Evolutionary conservation across 805 yeast species (phyloP).

Genomic region (Wickerhamomyces chambardii): DNA sequence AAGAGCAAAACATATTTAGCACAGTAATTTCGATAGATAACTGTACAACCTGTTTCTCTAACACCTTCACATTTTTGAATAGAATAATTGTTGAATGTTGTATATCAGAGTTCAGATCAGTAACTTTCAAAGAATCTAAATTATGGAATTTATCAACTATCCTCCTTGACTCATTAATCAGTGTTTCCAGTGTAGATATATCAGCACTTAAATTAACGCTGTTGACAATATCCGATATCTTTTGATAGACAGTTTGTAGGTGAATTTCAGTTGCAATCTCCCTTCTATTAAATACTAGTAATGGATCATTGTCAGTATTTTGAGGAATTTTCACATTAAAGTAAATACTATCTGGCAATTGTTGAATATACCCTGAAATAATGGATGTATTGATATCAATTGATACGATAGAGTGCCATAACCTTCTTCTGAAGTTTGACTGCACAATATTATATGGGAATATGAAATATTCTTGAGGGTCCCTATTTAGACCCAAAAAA

Average conservation of each 20-base stretch:
- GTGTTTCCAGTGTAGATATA: conserved; percentile 1
- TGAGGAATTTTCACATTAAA: conserved; percentile 6
- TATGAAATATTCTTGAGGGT: conserved; percentile 24
- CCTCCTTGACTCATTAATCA: conserved; percentile 3
- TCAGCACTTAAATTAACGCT: conserved; percentile 4
- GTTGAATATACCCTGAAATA: conserved; percentile 7
- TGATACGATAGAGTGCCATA: conserved; percentile 10
- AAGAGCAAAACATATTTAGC: conserved; percentile 2
- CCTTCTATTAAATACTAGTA: conserved; percentile 8
- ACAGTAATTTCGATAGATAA: conserved; percentile 6
- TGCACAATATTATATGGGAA: conserved; percentile 2
- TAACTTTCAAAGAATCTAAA: neutral
- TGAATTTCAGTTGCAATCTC: neutral
- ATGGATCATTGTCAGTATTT: conserved; percentile 3
- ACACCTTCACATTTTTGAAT: conserved; percentile 5
- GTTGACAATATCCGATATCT: conserved; percentile 6
- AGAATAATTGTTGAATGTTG: too few relatives aligned
- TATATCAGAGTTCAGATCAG: neutral
- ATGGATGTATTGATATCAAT: conserved; percentile 6
- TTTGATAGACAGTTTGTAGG: conserved; percentile 3
- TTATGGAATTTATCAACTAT: conserved; percentile 6
- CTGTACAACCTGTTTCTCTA: conserved; percentile 5
- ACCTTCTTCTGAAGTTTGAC: conserved; percentile 9
- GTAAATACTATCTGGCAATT: conserved; percentile 3
- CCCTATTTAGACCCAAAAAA: conserved; percentile 36